Conservation (phyloP, 305 asterid species). For the Striga hermonthica region DNA sequence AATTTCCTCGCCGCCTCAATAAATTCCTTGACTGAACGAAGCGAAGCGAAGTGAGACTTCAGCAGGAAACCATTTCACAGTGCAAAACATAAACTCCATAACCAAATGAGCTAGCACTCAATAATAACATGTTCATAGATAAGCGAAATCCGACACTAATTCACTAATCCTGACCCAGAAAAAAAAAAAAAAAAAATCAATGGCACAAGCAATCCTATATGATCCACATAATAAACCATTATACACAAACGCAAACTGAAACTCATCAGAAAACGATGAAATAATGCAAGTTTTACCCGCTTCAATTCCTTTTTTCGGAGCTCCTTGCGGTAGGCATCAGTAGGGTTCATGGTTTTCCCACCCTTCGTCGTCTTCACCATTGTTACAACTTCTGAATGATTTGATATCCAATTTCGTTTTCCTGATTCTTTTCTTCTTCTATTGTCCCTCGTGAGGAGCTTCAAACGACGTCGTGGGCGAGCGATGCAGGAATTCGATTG, state of each 20-base stretch:
- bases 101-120: no score
- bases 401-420: not conserved
- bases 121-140: no score
- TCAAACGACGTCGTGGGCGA: slow-evolving; percentile 23
- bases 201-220: not conserved
- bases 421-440: not conserved
- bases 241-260: slow-evolving; percentile 2
- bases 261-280: not conserved
- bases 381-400: slow-evolving; percentile 30
- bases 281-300: slow-evolving; percentile 46
- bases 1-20: no score
- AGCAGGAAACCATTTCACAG: no score
- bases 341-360: slow-evolving; percentile 99
- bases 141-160: not conserved
- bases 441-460: slow-evolving; percentile 7
- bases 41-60: no score
- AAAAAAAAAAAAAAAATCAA: not conserved
- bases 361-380: slow-evolving; percentile 98
- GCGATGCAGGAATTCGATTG: slow-evolving; percentile 10
- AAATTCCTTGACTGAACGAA: no score
- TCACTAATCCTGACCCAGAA: no score
- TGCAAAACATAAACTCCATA: no score
- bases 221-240: not conserved
- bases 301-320: slow-evolving; percentile 85
- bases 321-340: slow-evolving; percentile 94